Evolutionary conservation across 176 grass and related monocot genomes (phyloP).

Genomic region (Carex scoparia): DNA sequence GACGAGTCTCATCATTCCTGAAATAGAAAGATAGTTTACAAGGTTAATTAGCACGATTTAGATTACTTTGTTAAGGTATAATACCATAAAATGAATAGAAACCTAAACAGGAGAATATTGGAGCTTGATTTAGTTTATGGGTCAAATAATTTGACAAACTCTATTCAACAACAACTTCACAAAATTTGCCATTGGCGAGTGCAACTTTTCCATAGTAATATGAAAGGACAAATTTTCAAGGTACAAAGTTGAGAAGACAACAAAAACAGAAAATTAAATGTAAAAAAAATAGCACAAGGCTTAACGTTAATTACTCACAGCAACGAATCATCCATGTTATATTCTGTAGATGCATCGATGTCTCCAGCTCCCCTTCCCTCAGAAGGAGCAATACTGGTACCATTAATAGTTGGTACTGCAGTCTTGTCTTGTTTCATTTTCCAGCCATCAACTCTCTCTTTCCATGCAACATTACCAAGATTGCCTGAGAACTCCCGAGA

Average conservation of each 20-base stretch:
- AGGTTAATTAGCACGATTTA: neutral
- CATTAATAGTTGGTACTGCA: slow-evolving; percentile 78
- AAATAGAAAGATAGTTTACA: slow-evolving; percentile 25
- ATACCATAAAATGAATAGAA: neutral
- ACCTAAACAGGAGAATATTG: neutral
- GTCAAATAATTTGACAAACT: neutral
- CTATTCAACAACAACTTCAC: neutral
- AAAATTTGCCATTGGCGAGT: neutral
- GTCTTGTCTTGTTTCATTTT: slow-evolving; percentile 98
- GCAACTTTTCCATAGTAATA: slow-evolving; percentile 1
- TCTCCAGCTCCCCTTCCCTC: slow-evolving; percentile 73
- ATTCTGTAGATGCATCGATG: slow-evolving; percentile 92
- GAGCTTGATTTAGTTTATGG: neutral
- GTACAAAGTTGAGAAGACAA: neutral
- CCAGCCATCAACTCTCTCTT: slow-evolving; percentile 99
- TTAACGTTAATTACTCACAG: slow-evolving; percentile 48
- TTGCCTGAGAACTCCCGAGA: slow-evolving; percentile 91
- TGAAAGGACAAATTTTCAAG: neutral
- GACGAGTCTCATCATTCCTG: slow-evolving; percentile 97
- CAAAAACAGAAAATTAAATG: slow-evolving; percentile 5
- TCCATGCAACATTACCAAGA: slow-evolving; percentile 93
- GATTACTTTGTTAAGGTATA: neutral
- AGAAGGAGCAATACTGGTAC: slow-evolving; percentile 87
- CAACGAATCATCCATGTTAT: slow-evolving; percentile 92
- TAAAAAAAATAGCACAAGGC: neutral